phyloP scores from a whole-genome alignment of 2,329 filamentous ascomycete species.

The Microcyclospora pomicola region DNA sequence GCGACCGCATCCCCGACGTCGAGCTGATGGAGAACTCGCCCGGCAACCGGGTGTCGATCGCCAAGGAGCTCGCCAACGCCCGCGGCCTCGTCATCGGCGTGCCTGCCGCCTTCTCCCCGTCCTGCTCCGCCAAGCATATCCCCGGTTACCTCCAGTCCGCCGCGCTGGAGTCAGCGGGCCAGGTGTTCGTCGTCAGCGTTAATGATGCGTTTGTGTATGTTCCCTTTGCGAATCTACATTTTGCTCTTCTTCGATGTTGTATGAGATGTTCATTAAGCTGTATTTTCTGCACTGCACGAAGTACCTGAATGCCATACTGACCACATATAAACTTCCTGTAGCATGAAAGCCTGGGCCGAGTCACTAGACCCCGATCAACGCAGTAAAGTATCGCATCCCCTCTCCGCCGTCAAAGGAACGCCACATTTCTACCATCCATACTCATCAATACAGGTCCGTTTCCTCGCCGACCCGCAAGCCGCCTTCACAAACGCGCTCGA shows the following conservation, averaged over 20 bases:
- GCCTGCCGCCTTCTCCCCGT: constrained; percentile 37
- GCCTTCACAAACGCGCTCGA: constrained; percentile 74
- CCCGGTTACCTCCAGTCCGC: constrained; percentile 75
- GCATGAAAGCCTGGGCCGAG: constrained; percentile 80
- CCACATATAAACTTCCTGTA: constrained; percentile 23
- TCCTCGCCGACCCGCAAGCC: constrained; percentile 68
- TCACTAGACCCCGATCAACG: constrained; percentile 60
- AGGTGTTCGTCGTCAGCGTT: constrained; percentile 80
- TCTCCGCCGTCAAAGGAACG: neutral
- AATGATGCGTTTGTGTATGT: constrained; percentile 85
- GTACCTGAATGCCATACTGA: no score
- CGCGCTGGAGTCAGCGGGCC: constrained; percentile 62
- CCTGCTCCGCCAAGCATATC: constrained; percentile 48
- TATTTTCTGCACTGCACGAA: no score
- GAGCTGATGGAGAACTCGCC: constrained; percentile 75
- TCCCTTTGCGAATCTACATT: neutral
- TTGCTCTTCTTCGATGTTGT: no score
- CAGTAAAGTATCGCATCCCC: constrained; percentile 50
- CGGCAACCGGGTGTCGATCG: constrained; percentile 79
- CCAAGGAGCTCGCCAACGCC: constrained; percentile 50
- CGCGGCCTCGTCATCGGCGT: constrained; percentile 77
- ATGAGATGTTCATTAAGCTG: no score
- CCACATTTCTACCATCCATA: neutral
- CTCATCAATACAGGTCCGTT: constrained; percentile 53
- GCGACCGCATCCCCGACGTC: constrained; percentile 64